Percentiles rank a stretch among this genome's conserved stretches.
These are phyloP conservation scores for Russula ochroleuca DNA, from an alignment of 768 basidiomycete species.

Conservation along the genomic window DNA sequence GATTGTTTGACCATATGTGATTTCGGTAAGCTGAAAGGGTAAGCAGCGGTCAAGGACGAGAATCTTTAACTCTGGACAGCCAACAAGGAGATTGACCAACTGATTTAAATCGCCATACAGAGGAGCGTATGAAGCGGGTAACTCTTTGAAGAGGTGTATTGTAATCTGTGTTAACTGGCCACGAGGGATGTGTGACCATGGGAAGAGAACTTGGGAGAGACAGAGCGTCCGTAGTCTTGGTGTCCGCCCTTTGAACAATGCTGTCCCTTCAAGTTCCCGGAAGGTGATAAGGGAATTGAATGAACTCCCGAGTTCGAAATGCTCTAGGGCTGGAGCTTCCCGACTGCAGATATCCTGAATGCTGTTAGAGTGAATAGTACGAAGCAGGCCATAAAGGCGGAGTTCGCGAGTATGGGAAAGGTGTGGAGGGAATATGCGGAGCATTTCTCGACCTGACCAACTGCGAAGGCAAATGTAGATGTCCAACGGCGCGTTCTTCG, in stretches of 20 bases:
- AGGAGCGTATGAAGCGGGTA: not conserved
- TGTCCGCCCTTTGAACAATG: not conserved
- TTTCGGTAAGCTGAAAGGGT: not conserved
- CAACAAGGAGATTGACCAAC: not conserved
- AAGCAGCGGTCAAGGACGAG: slow-evolving; percentile 10
- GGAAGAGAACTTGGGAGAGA: not conserved
- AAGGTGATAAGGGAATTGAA: not conserved
- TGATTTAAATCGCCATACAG: not conserved
- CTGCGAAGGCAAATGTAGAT: not conserved
- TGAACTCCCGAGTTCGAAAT: slow-evolving; percentile 8
- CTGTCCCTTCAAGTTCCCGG: not conserved
- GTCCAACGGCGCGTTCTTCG: not conserved
- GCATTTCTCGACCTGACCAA: not conserved
- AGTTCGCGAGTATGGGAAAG: slow-evolving; percentile 13
- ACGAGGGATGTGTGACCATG: slow-evolving; percentile 8
- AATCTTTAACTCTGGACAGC: slow-evolving; percentile 5
- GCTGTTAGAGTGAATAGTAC: not conserved
- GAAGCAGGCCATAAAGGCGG: not conserved
- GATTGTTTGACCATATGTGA: too few species aligned
- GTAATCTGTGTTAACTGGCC: slow-evolving; percentile 13
- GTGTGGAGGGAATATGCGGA: not conserved
- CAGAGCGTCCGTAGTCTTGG: slow-evolving; percentile 8
- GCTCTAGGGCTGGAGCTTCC: slow-evolving; percentile 15
- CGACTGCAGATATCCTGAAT: not conserved
- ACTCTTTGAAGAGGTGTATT: not conserved